Base-by-base conservation (phyloP, 139 green algal species). In the Chlorella vulgaris region DNA sequence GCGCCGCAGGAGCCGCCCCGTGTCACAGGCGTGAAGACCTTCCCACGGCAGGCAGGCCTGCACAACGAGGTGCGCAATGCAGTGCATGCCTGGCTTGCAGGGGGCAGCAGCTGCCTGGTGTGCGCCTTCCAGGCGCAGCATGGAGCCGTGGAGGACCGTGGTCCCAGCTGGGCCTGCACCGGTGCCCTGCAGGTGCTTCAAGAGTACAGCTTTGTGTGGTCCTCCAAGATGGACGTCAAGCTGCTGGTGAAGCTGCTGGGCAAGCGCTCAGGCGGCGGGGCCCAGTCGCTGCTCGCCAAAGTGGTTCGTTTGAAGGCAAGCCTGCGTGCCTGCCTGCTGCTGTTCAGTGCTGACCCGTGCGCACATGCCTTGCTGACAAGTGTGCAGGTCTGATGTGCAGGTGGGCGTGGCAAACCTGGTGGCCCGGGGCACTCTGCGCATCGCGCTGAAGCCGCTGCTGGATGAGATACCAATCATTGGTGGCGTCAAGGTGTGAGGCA, bases 381-480 rank as follows among this genome's bases (percentile, higher is more conserved):
- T n/a, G n/a, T n/a, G n/a, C n/a, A n/a, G n/a, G 4, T 35, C 0
- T 8, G 15, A 38, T 78, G 29, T 33, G 63, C 76, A 82, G 78
- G n/a, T 83, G 1, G 62, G 68, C 38, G 70, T 88, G 36, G 60
- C 36, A 6, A 74, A 88, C 73, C 62, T 85, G 40, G 80, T 82
- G 26, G 79, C 63, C 36, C 29, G 63, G 1, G 84, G 84, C 31
- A 58, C 66, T 19, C 19, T 88, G 36, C 60, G 84, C 29, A 42
- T 82, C 62, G 58, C 53, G 3, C 22, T 82, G n/a, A 65, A 76
- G 24, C 84, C 84, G 0, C 53, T 88, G 43, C 43, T 88, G n/a
- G 74, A 73, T n/a, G 51, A 80, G 10, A 74, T 88, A 31, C 84
- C 84, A 1, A 68, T 88, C 33, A 61, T 65, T 1, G 84, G 84